Evolutionary conservation across 2,329 filamentous ascomycete genomes (phyloP), one percentile per base, ranked within the genome.

Genomic region (Aschersonia sp.): DNA sequence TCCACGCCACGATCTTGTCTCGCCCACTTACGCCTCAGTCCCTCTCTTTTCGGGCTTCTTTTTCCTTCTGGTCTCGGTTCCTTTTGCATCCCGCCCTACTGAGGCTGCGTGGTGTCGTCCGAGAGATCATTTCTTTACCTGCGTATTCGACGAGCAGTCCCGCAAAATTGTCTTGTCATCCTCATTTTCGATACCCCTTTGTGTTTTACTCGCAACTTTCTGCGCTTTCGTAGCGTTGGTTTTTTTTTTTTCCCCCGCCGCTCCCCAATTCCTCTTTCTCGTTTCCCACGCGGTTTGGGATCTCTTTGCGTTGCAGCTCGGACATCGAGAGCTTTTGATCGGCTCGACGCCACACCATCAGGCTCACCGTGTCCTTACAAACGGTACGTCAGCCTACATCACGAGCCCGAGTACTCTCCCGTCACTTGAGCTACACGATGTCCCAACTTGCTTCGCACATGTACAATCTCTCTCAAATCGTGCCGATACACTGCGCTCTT

Each of bases 1-100:
- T 44, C 12, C 49, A 44, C 51, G 48, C 51, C 49, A 48, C 51
- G 49, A 49, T 50, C 48, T 45, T 47, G 48, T 49, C 48, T 50
- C 43, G 48, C 48, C 49, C 49, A 44, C 51, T 43, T 41, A 50
- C 51, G 50, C 48, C 46, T 47, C 47, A 42, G 43, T 46, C 44
- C 46, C 46, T 49, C 45, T 46, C 47, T 45, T 45, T 22, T 47
- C 29, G 47, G 43, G 44, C 41, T 47, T 51, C 43, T n/a, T 43
- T 43, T 49, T 42, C 42, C 44, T 43, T 31, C 40, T 40, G 43
- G 42, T 29, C 9, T 22, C 40, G 35, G 9, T 41, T 45, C 31
- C 41, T 29, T 30, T 10, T n/a, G 22, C 40, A 32, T 41, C 45
- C 44, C 43, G 45, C 48, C 41, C 40, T 31, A 22, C 32, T 37